phyloP scores from a whole-genome alignment of 768 basidiomycete species.

The Lentinus brumalis region DNA sequence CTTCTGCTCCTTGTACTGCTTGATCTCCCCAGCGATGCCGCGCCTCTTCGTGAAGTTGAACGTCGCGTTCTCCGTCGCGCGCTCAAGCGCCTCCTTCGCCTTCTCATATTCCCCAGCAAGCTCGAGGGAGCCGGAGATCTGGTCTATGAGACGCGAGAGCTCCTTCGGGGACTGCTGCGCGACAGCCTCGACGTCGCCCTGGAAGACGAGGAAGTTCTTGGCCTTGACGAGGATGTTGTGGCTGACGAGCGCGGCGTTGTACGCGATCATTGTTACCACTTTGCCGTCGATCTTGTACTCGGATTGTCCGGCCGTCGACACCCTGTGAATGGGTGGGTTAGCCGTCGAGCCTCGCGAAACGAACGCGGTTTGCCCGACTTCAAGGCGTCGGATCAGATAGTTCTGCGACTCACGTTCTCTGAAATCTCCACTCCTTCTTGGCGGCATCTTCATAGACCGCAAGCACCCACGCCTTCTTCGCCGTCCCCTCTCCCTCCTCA shows the following conservation, averaged over 20 bases:
- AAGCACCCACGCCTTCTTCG: slow-evolving; percentile 93
- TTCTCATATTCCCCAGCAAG: slow-evolving; percentile 86
- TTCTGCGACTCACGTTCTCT: slow-evolving; percentile 80
- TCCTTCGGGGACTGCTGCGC: slow-evolving; percentile 93
- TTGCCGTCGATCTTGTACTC: slow-evolving; percentile 88
- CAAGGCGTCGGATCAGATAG: no score
- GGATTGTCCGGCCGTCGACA: slow-evolving; percentile 83
- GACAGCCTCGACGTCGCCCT: slow-evolving; percentile 98
- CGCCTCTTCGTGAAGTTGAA: slow-evolving; percentile 94
- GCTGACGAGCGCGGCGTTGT: slow-evolving; percentile 82
- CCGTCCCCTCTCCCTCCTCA: slow-evolving; percentile 74
- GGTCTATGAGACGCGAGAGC: slow-evolving; percentile 88
- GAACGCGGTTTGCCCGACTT: no score
- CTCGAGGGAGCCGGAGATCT: slow-evolving; percentile 93
- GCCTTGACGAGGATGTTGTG: slow-evolving; percentile 99
- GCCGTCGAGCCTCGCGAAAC: not conserved
- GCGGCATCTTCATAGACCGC: slow-evolving; percentile 83
- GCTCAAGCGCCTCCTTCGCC: slow-evolving; percentile 83
- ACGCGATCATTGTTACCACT: slow-evolving; percentile 82
- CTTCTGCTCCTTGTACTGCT: slow-evolving; percentile 97
- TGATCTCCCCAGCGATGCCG: slow-evolving; percentile 92
- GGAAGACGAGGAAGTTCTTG: slow-evolving; percentile 99
- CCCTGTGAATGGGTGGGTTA: slow-evolving; percentile 47
- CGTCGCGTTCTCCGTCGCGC: slow-evolving; percentile 92
- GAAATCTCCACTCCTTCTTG: slow-evolving; percentile 86